Conservation (phyloP, 179 eudicot species). For the Camellia oleifera region DNA sequence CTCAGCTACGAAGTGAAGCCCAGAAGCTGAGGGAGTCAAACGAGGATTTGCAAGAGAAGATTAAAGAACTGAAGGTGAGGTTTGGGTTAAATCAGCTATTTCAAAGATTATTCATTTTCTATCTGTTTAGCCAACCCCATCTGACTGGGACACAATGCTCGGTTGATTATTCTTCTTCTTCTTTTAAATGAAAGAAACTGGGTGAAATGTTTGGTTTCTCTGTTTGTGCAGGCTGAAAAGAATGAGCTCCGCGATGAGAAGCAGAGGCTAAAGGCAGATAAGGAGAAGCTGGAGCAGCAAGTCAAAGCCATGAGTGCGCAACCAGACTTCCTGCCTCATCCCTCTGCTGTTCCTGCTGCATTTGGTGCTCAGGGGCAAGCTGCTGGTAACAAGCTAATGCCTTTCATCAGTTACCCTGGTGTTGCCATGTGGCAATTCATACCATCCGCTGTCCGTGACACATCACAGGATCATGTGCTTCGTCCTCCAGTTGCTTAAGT, state of each 20-base stretch:
- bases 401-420: constrained; percentile 31
- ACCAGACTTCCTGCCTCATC: constrained; percentile 27
- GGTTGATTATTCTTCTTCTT: background rate
- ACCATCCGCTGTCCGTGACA: constrained; percentile 30
- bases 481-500: constrained; percentile 34
- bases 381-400: constrained; percentile 29
- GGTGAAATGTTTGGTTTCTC: background rate
- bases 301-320: constrained; percentile 23
- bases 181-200: background rate
- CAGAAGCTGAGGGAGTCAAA: constrained; percentile 35
- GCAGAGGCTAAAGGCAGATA: constrained; percentile 30
- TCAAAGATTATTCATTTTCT: background rate
- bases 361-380: constrained; percentile 29
- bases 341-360: constrained; percentile 22
- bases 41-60: constrained; percentile 31
- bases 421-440: constrained; percentile 37
- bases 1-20: constrained; percentile 39
- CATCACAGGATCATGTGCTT: constrained; percentile 33
- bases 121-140: background rate
- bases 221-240: constrained; percentile 26
- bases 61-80: constrained; percentile 40
- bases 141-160: background rate
- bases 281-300: constrained; percentile 34
- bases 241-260: constrained; percentile 36
- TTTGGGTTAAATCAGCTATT: background rate